A percentile compares a stretch with the other conserved stretches of the same genome.
Evolutionary conservation across 345 rosid genomes (phyloP).

Genomic region (Linum usitatissimum): DNA sequence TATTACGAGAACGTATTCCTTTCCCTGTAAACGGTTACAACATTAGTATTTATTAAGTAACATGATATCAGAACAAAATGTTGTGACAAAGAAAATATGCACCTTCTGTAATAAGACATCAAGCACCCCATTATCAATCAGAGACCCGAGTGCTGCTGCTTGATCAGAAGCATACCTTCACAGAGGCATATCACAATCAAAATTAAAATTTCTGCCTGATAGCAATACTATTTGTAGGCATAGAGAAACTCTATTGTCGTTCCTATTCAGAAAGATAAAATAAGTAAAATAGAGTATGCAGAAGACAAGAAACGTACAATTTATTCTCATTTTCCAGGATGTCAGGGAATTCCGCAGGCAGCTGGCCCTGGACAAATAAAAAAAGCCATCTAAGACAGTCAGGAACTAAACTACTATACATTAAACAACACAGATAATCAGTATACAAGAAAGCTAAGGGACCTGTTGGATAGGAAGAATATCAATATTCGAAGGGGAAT

Average conservation of each 20-base stretch:
- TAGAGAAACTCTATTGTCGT: not conserved
- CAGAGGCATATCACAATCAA: not conserved
- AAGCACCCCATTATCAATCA: conserved; percentile 35
- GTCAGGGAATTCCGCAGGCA: conserved; percentile 11
- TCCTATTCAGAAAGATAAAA: conserved; percentile 1
- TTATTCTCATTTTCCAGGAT: conserved; percentile 14
- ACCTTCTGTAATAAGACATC: conserved; percentile 43
- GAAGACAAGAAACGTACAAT: conserved; percentile 20
- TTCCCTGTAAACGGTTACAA: conserved; percentile 35
- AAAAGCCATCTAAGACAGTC: conserved; percentile 1
- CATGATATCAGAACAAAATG: not conserved
- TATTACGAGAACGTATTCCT: conserved; percentile 40
- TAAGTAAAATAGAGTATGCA: not conserved
- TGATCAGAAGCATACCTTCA: conserved; percentile 33
- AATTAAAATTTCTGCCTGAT: not conserved
- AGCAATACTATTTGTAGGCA: not conserved
- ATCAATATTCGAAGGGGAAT: conserved; percentile 28
- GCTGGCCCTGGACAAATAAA: conserved; percentile 15
- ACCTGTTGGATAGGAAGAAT: conserved; percentile 36
- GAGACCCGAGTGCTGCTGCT: conserved; percentile 24
- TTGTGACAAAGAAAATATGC: not conserved
- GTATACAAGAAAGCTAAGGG: conserved; percentile 4
- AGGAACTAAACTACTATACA: conserved; percentile 3
- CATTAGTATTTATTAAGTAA: not conserved
- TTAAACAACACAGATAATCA: conserved; percentile 1